Evolutionary conservation across 2,329 filamentous ascomycete species (phyloP), one percentile per base, ranked within the genome.

Genomic region (Dryadomyces quercus-mongolicae): DNA sequence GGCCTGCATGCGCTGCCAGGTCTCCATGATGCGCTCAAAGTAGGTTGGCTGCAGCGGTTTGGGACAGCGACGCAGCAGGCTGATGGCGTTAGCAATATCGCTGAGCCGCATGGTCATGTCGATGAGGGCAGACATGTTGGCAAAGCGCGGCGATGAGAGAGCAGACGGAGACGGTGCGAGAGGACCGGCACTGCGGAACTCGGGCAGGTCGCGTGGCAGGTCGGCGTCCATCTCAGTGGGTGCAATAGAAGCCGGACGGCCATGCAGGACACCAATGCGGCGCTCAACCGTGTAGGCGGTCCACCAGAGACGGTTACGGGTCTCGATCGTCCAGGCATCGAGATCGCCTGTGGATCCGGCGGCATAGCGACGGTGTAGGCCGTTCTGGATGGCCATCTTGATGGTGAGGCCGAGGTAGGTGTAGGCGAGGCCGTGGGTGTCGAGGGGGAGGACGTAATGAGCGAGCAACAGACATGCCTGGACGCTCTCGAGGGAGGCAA

Each of bases 351-450:
- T 12, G 3, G 15, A 22, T 9, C n/a, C 42, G 9, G 42, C 25
- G 1, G 70, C 65, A 55, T 74, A 75, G 53, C 44, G 34, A 16
- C 78, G 68, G 58, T 81, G 78, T 77, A 81, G 79, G 10, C 78
- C 78, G 60, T 81, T 81, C 57, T 80, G 77, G 15, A 81, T 78
- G 1, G 77, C 78, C 55, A 81, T 66, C 56, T 78, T 79, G 45
- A 80, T 66, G 2, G 76, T 75, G 13, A 81, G 62, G 7, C 76
- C 76, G 49, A 80, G 68, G 58, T 81, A 81, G 2, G 76, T 77
- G 58, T 80, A 81, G 2, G 74, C 74, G 20, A 81, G 63, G 0
- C 77, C 78, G 1, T 76, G 77, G 0, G 77, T 74, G 60, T 81
- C 77, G 0, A 80, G 67, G 0, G 78, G 77, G 6, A 81, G 64